phyloP scores from a whole-genome alignment of 2,329 filamentous ascomycete genomes.

The Metarhizium humberi region DNA sequence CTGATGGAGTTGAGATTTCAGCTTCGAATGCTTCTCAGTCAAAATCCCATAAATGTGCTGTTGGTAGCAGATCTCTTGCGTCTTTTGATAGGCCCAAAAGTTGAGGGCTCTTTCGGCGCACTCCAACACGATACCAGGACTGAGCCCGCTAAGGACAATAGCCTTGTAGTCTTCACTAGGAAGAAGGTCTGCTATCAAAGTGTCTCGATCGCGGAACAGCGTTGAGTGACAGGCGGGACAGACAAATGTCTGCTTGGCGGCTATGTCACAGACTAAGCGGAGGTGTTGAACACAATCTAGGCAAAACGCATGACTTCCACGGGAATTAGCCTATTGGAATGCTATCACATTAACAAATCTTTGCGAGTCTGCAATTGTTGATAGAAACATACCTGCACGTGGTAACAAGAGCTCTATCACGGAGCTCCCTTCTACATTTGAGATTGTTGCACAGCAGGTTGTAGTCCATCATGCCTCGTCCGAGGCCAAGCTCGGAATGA shows the following conservation, averaged over 20 bases:
- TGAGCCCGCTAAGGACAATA: slow-evolving; percentile 72
- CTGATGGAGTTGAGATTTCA: slow-evolving; percentile 62
- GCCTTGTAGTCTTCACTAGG: slow-evolving; percentile 87
- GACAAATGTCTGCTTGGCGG: background rate
- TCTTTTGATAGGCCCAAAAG: slow-evolving; percentile 82
- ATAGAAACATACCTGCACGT: slow-evolving; percentile 61
- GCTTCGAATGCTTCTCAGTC: slow-evolving; percentile 57
- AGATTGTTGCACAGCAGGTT: slow-evolving; percentile 70
- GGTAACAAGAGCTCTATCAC: slow-evolving; percentile 69
- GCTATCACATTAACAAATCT: background rate
- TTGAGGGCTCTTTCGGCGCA: slow-evolving; percentile 69
- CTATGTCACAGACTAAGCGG: slow-evolving; percentile 41
- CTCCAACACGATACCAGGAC: slow-evolving; percentile 75
- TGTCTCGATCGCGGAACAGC: slow-evolving; percentile 66
- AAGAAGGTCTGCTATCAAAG: slow-evolving; percentile 59
- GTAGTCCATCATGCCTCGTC: slow-evolving; percentile 53
- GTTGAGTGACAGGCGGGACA: slow-evolving; percentile 71
- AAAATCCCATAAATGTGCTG: slow-evolving; percentile 63
- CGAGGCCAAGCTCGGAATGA: background rate
- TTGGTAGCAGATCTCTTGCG: slow-evolving; percentile 75
- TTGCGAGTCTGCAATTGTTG: background rate
- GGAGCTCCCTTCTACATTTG: slow-evolving; percentile 62
- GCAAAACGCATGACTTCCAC: slow-evolving; percentile 73
- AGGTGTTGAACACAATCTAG: slow-evolving; percentile 58
- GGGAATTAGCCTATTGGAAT: background rate